Percentiles rank a stretch among this genome's conserved stretches.
phyloP scores from a whole-genome alignment of 164 flowering plant genomes.

The Brasenia schreberi region DNA sequence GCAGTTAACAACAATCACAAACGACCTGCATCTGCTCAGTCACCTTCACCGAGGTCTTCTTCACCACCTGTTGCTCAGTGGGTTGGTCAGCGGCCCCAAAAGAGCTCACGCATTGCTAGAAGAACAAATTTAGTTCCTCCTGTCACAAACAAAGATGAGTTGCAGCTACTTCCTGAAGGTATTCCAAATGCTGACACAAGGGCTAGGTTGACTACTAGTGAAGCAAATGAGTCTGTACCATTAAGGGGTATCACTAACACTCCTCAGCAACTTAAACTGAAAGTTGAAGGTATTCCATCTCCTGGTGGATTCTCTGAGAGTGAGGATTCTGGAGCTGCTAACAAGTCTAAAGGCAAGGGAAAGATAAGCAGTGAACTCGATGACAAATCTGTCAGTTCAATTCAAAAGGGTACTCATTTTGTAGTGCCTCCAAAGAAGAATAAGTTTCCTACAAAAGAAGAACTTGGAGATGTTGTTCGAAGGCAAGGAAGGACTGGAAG shows the following conservation, averaged over 20 bases:
- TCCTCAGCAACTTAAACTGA: slow-evolving; percentile 52
- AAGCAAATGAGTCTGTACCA: slow-evolving; percentile 35
- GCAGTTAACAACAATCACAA: slow-evolving; percentile 50
- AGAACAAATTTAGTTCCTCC: slow-evolving; percentile 53
- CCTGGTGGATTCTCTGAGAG: slow-evolving; percentile 70
- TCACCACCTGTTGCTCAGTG: slow-evolving; percentile 78
- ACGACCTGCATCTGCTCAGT: slow-evolving; percentile 14
- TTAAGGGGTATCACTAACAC: slow-evolving; percentile 29
- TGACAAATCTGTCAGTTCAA: slow-evolving; percentile 46
- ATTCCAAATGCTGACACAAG: slow-evolving; percentile 28
- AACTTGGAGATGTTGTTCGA: slow-evolving; percentile 65
- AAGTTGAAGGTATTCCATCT: slow-evolving; percentile 31
- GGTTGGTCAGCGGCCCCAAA: slow-evolving; percentile 81
- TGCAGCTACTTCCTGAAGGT: slow-evolving; percentile 41
- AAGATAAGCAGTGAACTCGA: slow-evolving; percentile 46
- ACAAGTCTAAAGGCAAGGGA: slow-evolving; percentile 41
- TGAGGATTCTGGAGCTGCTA: slow-evolving; percentile 71
- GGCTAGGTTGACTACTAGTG: slow-evolving; percentile 29
- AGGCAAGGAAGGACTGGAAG: slow-evolving; percentile 73
- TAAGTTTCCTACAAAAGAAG: slow-evolving; percentile 43
- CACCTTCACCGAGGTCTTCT: slow-evolving; percentile 47
- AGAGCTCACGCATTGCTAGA: slow-evolving; percentile 68
- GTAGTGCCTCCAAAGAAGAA: slow-evolving; percentile 53
- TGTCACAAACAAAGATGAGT: slow-evolving; percentile 47
- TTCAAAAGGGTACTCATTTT: slow-evolving; percentile 37